Evolutionary conservation across 371 early-diverging fungal species (phyloP).

Genomic region (Haplosporangium sp.): DNA sequence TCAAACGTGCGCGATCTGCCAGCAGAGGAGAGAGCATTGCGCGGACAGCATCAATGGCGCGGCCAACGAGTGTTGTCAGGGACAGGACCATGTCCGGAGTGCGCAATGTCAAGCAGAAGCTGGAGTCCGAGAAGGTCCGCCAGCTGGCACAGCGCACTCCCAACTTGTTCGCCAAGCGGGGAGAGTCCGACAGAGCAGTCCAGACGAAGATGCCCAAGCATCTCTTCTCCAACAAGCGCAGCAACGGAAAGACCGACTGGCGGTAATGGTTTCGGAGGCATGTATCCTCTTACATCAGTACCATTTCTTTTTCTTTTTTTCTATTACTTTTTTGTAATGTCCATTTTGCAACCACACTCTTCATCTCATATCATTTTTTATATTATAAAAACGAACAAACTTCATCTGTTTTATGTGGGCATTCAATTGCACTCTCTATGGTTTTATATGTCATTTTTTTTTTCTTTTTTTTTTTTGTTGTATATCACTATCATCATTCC

Average conservation of each 20-base stretch:
- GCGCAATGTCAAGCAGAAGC: conserved; percentile 77
- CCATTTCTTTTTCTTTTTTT: too few relatives aligned
- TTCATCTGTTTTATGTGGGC: too few relatives aligned
- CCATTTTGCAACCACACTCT: too few relatives aligned
- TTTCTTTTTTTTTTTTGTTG: too few relatives aligned
- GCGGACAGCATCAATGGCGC: conserved; percentile 58
- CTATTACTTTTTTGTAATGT: too few relatives aligned
- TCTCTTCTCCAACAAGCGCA: conserved; percentile 94
- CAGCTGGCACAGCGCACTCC: conserved; percentile 74
- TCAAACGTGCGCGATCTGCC: conserved; percentile 81
- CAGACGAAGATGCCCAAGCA: conserved; percentile 96
- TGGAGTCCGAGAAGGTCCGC: conserved; percentile 81
- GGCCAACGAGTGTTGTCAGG: conserved; percentile 55
- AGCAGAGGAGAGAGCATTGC: conserved; percentile 70
- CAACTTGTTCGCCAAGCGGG: conserved; percentile 86
- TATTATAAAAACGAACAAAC: too few relatives aligned
- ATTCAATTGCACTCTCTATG: too few relatives aligned
- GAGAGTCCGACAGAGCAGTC: conserved; percentile 94
- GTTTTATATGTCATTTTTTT: too few relatives aligned
- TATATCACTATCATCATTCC: too few relatives aligned
- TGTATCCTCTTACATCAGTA: too few relatives aligned
- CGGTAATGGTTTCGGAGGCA: conserved; percentile 64
- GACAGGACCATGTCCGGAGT: conserved; percentile 84
- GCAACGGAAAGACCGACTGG: conserved; percentile 83
- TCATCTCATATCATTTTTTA: too few relatives aligned